Conservation (phyloP, 495 filamentous ascomycete species). For the Parathielavia hyrcaniae region DNA sequence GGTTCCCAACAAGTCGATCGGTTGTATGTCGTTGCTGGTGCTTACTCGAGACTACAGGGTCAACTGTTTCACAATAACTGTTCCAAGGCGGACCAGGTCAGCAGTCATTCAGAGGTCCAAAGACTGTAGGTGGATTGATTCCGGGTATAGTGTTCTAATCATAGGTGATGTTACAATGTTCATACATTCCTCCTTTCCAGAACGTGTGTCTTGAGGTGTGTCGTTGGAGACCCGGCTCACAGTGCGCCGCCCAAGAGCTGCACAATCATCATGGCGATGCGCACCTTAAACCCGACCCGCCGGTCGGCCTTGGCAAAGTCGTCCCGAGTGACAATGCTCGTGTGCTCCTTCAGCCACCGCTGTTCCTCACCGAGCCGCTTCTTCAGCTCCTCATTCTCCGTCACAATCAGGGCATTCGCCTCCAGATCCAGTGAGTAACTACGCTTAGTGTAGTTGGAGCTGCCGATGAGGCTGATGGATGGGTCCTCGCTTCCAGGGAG, state of each 20-base stretch:
- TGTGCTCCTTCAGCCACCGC: slow-evolving; percentile 65
- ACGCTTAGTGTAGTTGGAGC: slow-evolving; percentile 91
- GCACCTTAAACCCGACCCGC: slow-evolving; percentile 76
- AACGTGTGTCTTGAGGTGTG: background rate
- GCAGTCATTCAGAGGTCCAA: background rate
- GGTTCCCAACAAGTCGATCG: too few species aligned
- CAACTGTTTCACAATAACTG: too few species aligned
- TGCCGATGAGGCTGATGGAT: slow-evolving; percentile 76
- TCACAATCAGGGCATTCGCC: slow-evolving; percentile 76
- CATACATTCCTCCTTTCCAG: background rate
- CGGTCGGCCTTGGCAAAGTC: slow-evolving; percentile 76
- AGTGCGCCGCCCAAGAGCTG: slow-evolving; percentile 64
- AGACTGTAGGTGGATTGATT: slow-evolving; percentile 8
- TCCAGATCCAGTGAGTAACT: slow-evolving; percentile 91
- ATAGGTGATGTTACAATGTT: slow-evolving; percentile 4
- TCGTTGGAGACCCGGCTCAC: slow-evolving; percentile 28
- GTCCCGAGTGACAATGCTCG: slow-evolving; percentile 57
- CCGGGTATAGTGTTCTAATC: slow-evolving; percentile 17
- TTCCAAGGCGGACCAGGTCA: too few species aligned
- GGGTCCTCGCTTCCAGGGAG: slow-evolving; percentile 56
- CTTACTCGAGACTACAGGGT: too few species aligned
- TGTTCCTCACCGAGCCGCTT: slow-evolving; percentile 68
- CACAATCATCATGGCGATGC: slow-evolving; percentile 86
- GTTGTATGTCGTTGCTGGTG: too few species aligned
- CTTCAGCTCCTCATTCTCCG: slow-evolving; percentile 67